Evolutionary conservation across 2,329 filamentous ascomycete species (phyloP), one percentile per base, ranked within the genome.

Genomic region (Trichoderma semiorbis): DNA sequence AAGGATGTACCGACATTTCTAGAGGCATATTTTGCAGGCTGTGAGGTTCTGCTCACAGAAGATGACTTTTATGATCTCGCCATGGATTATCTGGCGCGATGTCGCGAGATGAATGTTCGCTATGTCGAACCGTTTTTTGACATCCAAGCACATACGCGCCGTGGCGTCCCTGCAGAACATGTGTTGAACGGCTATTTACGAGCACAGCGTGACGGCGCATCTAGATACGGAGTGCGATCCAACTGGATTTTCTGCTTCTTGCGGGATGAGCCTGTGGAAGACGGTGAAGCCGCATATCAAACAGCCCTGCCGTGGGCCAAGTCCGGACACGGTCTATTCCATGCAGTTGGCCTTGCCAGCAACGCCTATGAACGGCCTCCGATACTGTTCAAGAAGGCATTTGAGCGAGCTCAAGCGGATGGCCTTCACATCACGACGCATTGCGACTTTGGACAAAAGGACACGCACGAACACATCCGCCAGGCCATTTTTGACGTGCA

Each of bases 71-170:
- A 92, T 78, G 87, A 87, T 65, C 85, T 95, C 10, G 91, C 91
- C 10, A 92, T 89, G 84, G 87, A 87, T 73, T 95, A 95, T 82
- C 92, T 94, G 79, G 77, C 84, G 34, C 88, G 86, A 71, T 92
- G 91, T 3, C 84, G 88, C 32, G 81, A 82, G 2, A 89, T 93
- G 74, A 88, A 89, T 55, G 89, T 94, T 2, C 85, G 88, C 65
- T 92, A 95, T 78, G 91, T 91, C 16, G 92, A 95, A 79, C 86
- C 94, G 74, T 95, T 94, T 83, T 94, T 95, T 82, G 93, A 95
- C 79, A 92, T 92, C 1, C 92, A 95, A 80, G 92, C 91, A 1
- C 93, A 95, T 80, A 86, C 89, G 6, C 82, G 81, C 14, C 86
- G 92, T n/a, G 90, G 90, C 87, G 81, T 94, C 4, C 74, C 84